Evolutionary conservation across 495 filamentous ascomycete species (phyloP), one percentile per base, ranked within the genome.

Genomic region (Acidiella bohemica): DNA sequence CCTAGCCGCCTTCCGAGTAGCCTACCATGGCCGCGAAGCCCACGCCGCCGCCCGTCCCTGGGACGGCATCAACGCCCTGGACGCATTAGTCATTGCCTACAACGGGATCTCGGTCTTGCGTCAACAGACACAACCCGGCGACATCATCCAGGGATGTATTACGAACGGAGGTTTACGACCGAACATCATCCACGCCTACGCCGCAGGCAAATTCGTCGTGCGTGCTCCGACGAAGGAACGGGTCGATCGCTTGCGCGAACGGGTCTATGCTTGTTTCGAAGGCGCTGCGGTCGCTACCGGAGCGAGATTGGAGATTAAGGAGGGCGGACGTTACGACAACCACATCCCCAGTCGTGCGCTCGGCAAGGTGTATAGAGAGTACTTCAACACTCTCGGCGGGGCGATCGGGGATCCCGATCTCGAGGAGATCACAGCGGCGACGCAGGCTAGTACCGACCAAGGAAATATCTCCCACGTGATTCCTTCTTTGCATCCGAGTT

Each of bases 1-100:
- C n/a, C n/a, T n/a, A n/a, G n/a, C 50, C 0, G 50, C 59, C 13
- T 60, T 72, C 39, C 59, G 64, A 39, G 67, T 65, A 0, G 66
- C 67, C 49, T 74, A 69, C 50, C 61, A 64, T 24, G 71, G 71
- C 13, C 58, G 55, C 31, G 66, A 63, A 39, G 66, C 62, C 21
- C 71, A 80, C 44, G 75, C 75, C 0, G 75, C 74, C 0, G 70
- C 69, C n/a, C 68, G 66, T 23, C 77, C 76, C 0, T 80, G 76
- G 75, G 59, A 70, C 5, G 73, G 72, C 0, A 62, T 77, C 37
- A 81, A 81, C 41, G 75, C 75, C 0, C 65, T 79, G 5, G 75
- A 79, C 47, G 75, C 73, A 0, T 48, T 78, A 14, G 63, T 80
- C 9, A 60, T 64, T 0, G 67, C 71, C 3, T 82, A 80, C 54